Percentiles rank a stretch among this genome's conserved stretches.
Evolutionary conservation across 306 rosid genomes (phyloP).

Genomic region (Erythrophleum fordii): DNA sequence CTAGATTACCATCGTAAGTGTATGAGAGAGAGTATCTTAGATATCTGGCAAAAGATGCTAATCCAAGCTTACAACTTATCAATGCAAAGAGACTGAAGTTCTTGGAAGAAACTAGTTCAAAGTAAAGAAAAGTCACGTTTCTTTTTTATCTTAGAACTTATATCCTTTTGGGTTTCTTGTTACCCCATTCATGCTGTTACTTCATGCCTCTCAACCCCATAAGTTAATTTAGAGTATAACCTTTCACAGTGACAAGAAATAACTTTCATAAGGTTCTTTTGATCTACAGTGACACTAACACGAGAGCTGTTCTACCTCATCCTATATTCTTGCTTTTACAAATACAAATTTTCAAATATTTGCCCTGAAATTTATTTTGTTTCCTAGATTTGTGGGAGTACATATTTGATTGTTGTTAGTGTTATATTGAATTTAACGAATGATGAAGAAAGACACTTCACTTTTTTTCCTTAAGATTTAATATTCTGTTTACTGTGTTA

Average conservation of each 20-base stretch:
- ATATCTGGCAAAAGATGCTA: slow-evolving; percentile 1
- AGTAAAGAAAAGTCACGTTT: slow-evolving; percentile 32
- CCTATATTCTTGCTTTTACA: background rate
- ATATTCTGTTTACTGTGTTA: slow-evolving; percentile 39
- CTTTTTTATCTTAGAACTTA: background rate
- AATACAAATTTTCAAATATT: background rate
- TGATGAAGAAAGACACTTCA: background rate
- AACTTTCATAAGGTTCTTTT: background rate
- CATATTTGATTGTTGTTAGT: slow-evolving; percentile 8
- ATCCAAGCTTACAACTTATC: slow-evolving; percentile 27
- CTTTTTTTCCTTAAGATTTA: background rate
- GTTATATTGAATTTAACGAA: slow-evolving; percentile 18
- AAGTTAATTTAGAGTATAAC: background rate
- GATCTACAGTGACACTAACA: background rate
- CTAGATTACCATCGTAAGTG: background rate
- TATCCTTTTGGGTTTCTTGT: slow-evolving; percentile 13
- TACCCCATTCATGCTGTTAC: slow-evolving; percentile 1
- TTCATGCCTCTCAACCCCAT: background rate
- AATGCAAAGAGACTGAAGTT: slow-evolving; percentile 27
- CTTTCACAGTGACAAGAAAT: background rate
- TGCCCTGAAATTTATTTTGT: background rate
- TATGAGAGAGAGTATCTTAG: slow-evolving; percentile 30
- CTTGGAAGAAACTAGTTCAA: slow-evolving; percentile 40
- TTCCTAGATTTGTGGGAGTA: slow-evolving; percentile 1
- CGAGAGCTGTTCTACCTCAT: background rate